Conservation (phyloP, 2,329 filamentous ascomycete species). For the Chaetomiaceae sp. region DNA sequence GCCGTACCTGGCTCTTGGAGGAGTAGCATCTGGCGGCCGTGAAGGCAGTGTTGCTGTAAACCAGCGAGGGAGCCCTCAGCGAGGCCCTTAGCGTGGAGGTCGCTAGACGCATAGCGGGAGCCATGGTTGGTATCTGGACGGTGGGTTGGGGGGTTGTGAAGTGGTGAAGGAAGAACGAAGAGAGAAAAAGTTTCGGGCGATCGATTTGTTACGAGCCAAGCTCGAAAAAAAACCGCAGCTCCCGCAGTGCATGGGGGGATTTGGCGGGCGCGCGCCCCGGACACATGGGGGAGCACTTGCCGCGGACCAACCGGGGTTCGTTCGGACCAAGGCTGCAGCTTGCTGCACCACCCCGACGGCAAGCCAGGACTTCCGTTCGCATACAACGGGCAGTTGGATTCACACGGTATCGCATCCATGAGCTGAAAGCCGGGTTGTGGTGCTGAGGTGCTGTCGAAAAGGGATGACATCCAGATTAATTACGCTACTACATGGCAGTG, state of each 20-base stretch:
- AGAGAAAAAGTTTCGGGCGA: conserved; percentile 29
- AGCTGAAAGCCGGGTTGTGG: no score
- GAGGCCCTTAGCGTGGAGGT: conserved; percentile 76
- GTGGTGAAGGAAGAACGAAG: conserved; percentile 33
- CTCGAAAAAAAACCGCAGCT: conserved; percentile 32
- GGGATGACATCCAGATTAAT: no score
- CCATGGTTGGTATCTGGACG: conserved; percentile 54
- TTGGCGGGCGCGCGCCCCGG: conserved; percentile 16
- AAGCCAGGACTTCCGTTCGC: no score
- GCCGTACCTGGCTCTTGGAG: conserved; percentile 75
- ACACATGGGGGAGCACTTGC: conserved; percentile 14
- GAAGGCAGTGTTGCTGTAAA: conserved; percentile 65
- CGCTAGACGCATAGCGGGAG: conserved; percentile 74
- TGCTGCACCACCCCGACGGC: no score
- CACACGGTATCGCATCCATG: no score
- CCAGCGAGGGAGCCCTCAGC: conserved; percentile 59
- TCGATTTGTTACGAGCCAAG: conserved; percentile 22
- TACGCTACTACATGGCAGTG: no score
- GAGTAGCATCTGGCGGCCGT: conserved; percentile 87
- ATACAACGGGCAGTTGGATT: no score
- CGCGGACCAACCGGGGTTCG: conserved; percentile 7
- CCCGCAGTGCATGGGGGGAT: not conserved
- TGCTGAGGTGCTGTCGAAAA: no score
- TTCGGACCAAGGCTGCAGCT: not conserved
- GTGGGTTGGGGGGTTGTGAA: conserved; percentile 31